Evolutionary conservation across 2,329 filamentous ascomycete genomes (phyloP), one percentile per base, ranked within the genome.

Genomic region (Teratosphaeriaceae sp.): DNA sequence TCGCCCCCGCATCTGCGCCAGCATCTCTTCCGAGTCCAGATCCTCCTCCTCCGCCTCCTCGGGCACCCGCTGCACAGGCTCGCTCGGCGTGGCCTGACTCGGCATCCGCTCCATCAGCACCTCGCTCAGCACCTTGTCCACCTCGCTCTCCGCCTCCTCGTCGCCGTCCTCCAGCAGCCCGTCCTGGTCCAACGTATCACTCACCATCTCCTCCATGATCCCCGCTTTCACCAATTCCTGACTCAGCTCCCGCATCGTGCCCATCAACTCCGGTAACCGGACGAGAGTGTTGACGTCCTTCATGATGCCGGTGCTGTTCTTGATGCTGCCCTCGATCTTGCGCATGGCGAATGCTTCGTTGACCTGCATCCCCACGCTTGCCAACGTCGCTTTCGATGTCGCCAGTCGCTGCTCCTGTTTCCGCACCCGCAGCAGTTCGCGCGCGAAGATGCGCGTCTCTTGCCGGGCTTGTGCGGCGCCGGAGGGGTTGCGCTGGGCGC

Each of bases 181-280:
- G 51, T 82, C 77, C 48, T 78, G 72, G n/a, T 88, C 87, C 52
- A 97, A 70, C 33, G 76, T 81, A 62, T 97, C 90, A 37, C 83
- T 85, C 3, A 94, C 81, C 85, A 97, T 96, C 71, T 98, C 92
- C 72, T 97, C 90, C 47, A 97, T 94, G 52, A 98, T 90, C 13
- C 90, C 92, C 2, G 92, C 90, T 70, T 88, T 94, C 65, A 95
- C 85, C 53, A 97, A 69, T 73, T 97, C 92, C 45, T 83, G 75
- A 57, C 82, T 84, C 38, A 97, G 71, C 64, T 94, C 87, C 50
- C 81, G 75, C 90, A 97, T 97, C 7, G 89, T 96, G 12, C 78
- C 81, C 16, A 84, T 87, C 48, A 97, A 72, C 69, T 95, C 85
- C 9, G 92, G 92, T 55, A 98, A 67, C 21, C 83, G 76, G 38